Conservation (phyloP, 306 rosid species). For the Crotalaria pallida region DNA sequence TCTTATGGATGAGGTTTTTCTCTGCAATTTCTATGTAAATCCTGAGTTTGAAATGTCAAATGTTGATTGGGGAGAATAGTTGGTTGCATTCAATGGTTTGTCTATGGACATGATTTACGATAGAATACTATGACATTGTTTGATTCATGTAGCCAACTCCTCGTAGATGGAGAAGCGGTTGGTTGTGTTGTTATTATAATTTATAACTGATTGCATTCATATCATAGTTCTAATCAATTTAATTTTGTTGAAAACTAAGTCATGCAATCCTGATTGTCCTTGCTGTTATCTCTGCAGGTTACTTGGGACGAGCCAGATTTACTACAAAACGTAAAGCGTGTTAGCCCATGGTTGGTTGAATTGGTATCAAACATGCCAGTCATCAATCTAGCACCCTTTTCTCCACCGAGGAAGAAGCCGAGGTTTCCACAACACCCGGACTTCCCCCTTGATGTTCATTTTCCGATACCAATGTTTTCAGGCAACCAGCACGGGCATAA, state of each 20-base stretch:
- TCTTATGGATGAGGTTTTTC: background rate
- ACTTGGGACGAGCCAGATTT: constrained; percentile 98
- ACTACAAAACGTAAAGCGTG: constrained; percentile 90
- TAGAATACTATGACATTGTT: no score
- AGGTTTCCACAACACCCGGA: constrained; percentile 55
- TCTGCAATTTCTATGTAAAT: background rate
- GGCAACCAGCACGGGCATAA: constrained; percentile 78
- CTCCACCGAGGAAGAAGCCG: constrained; percentile 85
- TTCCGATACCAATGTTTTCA: constrained; percentile 49
- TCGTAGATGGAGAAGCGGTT: no score
- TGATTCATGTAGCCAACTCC: no score
- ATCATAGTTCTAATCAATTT: background rate
- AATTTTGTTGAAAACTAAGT: background rate
- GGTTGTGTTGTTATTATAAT: background rate
- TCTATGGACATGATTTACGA: no score
- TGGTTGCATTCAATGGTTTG: background rate
- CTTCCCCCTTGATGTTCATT: constrained; percentile 56
- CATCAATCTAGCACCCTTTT: constrained; percentile 53
- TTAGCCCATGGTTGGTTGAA: constrained; percentile 94
- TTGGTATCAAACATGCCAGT: constrained; percentile 71
- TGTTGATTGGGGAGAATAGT: background rate
- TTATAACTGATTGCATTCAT: background rate
- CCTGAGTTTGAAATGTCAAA: background rate
- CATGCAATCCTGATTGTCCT: background rate
- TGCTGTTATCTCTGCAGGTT: constrained; percentile 44